Percentiles rank a stretch among this genome's conserved stretches.
These are phyloP conservation scores for Diaporthe ampelina DNA, from an alignment of 2,329 filamentous ascomycete species.

Conservation along the genomic window DNA sequence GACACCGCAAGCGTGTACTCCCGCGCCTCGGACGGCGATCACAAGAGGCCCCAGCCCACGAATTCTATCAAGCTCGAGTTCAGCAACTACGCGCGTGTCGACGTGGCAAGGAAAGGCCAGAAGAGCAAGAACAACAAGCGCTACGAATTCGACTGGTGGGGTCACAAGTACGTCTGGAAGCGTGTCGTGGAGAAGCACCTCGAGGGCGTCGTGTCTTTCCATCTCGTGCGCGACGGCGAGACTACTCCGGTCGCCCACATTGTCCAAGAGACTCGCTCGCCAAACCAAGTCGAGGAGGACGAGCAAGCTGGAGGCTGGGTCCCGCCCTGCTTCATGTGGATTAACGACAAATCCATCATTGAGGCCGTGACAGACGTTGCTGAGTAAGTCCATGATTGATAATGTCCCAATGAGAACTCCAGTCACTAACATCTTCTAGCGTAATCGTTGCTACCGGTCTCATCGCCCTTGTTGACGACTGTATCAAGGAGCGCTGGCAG, in stretches of 20 bases:
- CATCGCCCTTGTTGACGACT: conserved; percentile 89
- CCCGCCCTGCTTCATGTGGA: conserved; percentile 90
- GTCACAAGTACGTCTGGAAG: conserved; percentile 86
- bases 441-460: conserved; percentile 92
- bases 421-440: conserved; percentile 61
- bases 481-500: conserved; percentile 84
- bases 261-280: conserved; percentile 82
- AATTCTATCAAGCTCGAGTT: conserved; percentile 93
- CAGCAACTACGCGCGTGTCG: conserved; percentile 95
- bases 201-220: conserved; percentile 77
- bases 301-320: conserved; percentile 88
- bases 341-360: conserved; percentile 81
- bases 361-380: conserved; percentile 82
- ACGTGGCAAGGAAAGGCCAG: conserved; percentile 78
- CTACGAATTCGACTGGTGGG: conserved; percentile 97
- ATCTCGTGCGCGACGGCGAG: conserved; percentile 78
- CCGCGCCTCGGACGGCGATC: conserved; percentile 45
- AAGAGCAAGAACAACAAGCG: conserved; percentile 74
- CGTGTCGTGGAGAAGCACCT: conserved; percentile 78
- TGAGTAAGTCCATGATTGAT: conserved; percentile 73
- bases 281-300: conserved; percentile 79
- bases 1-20: conserved; percentile 50
- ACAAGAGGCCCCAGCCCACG: conserved; percentile 64
- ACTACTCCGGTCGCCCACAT: conserved; percentile 83
- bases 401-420: conserved; percentile 33